Conservation (phyloP, 2,329 filamentous ascomycete species). For the Sporothrix phasma region DNA sequence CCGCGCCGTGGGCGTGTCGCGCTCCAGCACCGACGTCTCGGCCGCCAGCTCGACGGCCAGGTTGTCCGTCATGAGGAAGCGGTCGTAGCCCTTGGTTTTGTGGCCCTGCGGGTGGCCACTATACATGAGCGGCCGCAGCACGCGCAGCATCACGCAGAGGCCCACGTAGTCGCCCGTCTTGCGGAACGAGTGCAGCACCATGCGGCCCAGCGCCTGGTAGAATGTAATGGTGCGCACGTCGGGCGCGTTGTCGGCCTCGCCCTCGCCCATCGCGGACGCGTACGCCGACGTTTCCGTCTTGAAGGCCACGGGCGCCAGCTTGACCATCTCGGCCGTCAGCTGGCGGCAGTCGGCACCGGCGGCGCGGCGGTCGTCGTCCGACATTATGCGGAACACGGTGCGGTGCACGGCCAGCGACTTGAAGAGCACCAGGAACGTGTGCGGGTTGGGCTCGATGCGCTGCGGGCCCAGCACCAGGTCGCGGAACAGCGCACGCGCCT, state of each 20-base stretch:
- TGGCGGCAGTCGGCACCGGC: constrained; percentile 18
- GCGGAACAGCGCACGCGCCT: constrained; percentile 47
- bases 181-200: constrained; percentile 31
- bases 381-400: constrained; percentile 22
- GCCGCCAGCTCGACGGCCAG: constrained; percentile 28
- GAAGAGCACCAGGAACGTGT: constrained; percentile 62
- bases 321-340: constrained; percentile 26
- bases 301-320: constrained; percentile 18
- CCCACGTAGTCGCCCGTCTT: constrained; percentile 38
- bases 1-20: constrained; percentile 21
- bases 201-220: constrained; percentile 24
- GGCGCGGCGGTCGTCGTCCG: constrained; percentile 17
- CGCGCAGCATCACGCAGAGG: constrained; percentile 34
- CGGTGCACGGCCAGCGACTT: constrained; percentile 45
- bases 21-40: constrained; percentile 19
- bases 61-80: constrained; percentile 24
- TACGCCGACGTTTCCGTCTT: neutral
- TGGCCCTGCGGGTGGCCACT: neutral
- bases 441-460: constrained; percentile 48
- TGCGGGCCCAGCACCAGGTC: constrained; percentile 37
- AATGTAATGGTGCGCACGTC: constrained; percentile 20
- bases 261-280: neutral
- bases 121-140: constrained; percentile 24
- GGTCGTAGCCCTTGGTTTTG: neutral
- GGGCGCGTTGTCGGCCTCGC: constrained; percentile 16